Conservation (phyloP, 495 filamentous ascomycete species). For the Podospora anserina region DNA sequence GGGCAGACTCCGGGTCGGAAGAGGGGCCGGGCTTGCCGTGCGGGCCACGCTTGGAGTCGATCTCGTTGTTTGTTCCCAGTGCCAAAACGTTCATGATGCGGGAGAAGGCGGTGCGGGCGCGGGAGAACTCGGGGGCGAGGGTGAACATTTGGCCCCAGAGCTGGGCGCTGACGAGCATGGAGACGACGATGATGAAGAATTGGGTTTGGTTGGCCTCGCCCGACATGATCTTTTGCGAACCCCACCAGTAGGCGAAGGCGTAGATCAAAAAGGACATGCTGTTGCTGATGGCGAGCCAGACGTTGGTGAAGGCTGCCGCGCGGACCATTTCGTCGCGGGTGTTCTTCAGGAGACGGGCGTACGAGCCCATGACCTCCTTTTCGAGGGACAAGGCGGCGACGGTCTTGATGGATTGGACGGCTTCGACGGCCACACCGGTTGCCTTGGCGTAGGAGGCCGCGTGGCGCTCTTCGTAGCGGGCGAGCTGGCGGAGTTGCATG, state of each 20-base stretch:
- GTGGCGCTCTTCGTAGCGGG: slow-evolving; percentile 63
- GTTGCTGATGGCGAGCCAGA: slow-evolving; percentile 72
- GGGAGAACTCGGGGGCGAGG: slow-evolving; percentile 34
- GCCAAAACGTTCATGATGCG: slow-evolving; percentile 24
- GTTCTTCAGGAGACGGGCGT: slow-evolving; percentile 36
- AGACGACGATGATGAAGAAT: slow-evolving; percentile 79
- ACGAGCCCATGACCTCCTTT: slow-evolving; percentile 65
- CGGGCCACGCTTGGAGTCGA: slow-evolving; percentile 9
- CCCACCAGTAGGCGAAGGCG: slow-evolving; percentile 74
- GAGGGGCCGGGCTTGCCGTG: background rate
- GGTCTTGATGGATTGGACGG: slow-evolving; percentile 78
- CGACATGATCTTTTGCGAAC: slow-evolving; percentile 66
- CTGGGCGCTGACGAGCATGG: slow-evolving; percentile 33
- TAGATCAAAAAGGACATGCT: slow-evolving; percentile 72
- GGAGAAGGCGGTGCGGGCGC: slow-evolving; percentile 26
- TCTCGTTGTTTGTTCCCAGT: slow-evolving; percentile 19
- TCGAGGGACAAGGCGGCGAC: slow-evolving; percentile 65
- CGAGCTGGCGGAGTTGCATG: slow-evolving; percentile 66
- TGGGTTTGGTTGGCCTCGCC: slow-evolving; percentile 64
- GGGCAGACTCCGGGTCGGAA: slow-evolving; percentile 19
- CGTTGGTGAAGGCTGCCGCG: slow-evolving; percentile 22
- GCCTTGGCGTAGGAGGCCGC: slow-evolving; percentile 69
- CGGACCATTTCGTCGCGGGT: slow-evolving; percentile 20
- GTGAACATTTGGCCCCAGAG: slow-evolving; percentile 36
- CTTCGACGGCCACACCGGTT: slow-evolving; percentile 80